Evolutionary conservation across 2,329 filamentous ascomycete genomes (phyloP).

Genomic region (Pseudogymnoascus verrucosus): DNA sequence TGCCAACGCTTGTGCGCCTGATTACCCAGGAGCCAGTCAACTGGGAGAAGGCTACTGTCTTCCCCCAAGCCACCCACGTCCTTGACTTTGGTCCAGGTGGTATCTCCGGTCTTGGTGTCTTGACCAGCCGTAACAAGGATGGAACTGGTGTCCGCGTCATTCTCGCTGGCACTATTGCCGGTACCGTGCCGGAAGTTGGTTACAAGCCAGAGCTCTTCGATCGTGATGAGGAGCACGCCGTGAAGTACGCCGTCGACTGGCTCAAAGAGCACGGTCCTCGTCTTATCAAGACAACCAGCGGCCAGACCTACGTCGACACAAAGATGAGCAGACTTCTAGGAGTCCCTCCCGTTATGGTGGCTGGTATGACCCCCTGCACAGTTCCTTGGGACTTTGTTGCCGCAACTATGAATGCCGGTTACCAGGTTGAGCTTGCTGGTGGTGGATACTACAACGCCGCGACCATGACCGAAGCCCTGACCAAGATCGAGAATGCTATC

Average conservation of each 20-base stretch:
- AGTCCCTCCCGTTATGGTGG: constrained; percentile 79
- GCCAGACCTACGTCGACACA: constrained; percentile 88
- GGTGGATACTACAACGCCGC: constrained; percentile 82
- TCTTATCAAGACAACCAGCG: constrained; percentile 79
- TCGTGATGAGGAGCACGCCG: constrained; percentile 85
- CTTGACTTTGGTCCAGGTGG: constrained; percentile 95
- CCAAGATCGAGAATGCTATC: constrained; percentile 77
- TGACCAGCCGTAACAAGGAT: constrained; percentile 99
- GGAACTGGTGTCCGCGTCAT: constrained; percentile 96
- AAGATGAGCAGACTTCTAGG: constrained; percentile 88
- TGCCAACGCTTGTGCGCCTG: constrained; percentile 79
- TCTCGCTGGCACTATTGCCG: constrained; percentile 85
- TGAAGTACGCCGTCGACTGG: constrained; percentile 95
- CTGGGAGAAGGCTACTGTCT: constrained; percentile 92
- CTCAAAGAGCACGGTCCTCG: constrained; percentile 94
- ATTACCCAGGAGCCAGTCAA: constrained; percentile 92
- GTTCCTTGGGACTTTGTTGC: constrained; percentile 88
- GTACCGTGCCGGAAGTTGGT: constrained; percentile 81
- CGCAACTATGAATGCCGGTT: constrained; percentile 90
- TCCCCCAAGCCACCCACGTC: constrained; percentile 85
- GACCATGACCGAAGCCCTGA: constrained; percentile 73
- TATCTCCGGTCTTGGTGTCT: constrained; percentile 87
- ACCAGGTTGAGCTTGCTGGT: constrained; percentile 83
- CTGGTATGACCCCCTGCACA: constrained; percentile 88
- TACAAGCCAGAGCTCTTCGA: constrained; percentile 99